Evolutionary conservation across 495 filamentous ascomycete species (phyloP), one percentile per base, ranked within the genome.

Genomic region (Penicillium odoratum): DNA sequence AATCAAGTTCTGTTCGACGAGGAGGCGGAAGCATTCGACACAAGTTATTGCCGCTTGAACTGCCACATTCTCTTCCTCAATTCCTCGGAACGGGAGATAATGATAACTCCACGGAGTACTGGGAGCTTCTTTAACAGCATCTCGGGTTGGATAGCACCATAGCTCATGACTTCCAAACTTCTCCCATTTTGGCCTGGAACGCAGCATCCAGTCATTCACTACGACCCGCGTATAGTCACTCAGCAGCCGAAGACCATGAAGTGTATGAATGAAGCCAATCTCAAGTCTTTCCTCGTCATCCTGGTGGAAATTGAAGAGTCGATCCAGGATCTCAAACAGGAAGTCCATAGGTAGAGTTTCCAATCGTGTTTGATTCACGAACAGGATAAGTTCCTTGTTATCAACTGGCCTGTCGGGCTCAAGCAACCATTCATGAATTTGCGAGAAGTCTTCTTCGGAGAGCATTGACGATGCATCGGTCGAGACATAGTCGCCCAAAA

Each of bases 251-350:
- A 48, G 46, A 9, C 15, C 25, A 28, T 48, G 46, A 8, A 48
- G 9, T 11, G 25, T 15, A 48, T 48, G 46, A 15, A 48, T 28
- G 1, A 28, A 15, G 21, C 10, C 26, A 28, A 48, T 28, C 13
- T 48, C 46, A 30, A 29, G 13, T 7, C 5, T 29, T 48, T 48
- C 46, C 15, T 48, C 25, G 28, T 48, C 46, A 1, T 48, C 46
- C 11, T n/a, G 26, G 1, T 48, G 46, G 15, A 48, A 48, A 7
- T 48, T 48, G 46, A 48, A 30, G 13, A 48, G 46, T 48, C 46
- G 11, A 10, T 48, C 46, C 7, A 48, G 26, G 6, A 48, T 7
- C 11, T 48, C 10, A 13, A 29, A 48, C 8, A 29, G 18, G 11
- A 48, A 7, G 1, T 28, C 11, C 28, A n/a, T 9, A 5, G 46